Conservation (phyloP, 768 basidiomycete species). For the Suillus alpinus region DNA sequence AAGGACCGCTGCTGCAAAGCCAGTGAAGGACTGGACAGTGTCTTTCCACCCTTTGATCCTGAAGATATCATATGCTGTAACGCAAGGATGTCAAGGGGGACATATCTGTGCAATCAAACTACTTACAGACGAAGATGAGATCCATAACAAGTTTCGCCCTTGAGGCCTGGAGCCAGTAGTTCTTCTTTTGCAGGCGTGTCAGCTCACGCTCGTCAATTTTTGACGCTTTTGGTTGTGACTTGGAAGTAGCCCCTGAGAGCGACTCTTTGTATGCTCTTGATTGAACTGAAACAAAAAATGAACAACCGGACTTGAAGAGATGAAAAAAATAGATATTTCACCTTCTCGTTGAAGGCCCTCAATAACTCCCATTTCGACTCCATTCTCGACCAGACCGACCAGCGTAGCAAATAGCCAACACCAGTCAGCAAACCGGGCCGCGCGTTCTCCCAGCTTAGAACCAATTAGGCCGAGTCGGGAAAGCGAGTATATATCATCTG, state of each 20-base stretch:
- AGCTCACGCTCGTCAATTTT: conserved; percentile 73
- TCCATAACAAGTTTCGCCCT: conserved; percentile 78
- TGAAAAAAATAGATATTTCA: conserved; percentile 20
- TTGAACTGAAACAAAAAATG: conserved; percentile 49
- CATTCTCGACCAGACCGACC: conserved; percentile 80
- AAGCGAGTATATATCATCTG: conserved; percentile 81
- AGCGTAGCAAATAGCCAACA: conserved; percentile 83
- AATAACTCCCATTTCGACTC: conserved; percentile 73
- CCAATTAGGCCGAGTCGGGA: conserved; percentile 69
- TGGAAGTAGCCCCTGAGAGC: conserved; percentile 65
- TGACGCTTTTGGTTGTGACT: conserved; percentile 56
- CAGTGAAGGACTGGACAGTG: conserved; percentile 60
- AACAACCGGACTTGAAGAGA: not conserved
- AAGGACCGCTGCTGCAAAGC: conserved; percentile 67
- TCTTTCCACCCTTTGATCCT: conserved; percentile 58
- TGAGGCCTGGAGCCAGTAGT: conserved; percentile 72
- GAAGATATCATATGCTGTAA: conserved; percentile 77
- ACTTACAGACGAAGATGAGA: conserved; percentile 81
- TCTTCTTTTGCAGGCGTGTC: conserved; percentile 61
- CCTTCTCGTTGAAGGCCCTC: conserved; percentile 62
- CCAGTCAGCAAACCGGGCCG: conserved; percentile 77
- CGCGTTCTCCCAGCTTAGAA: conserved; percentile 60
- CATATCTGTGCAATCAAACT: conserved; percentile 18
- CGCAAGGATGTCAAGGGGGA: not conserved
- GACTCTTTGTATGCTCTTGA: conserved; percentile 72